Evolutionary conservation across 345 rosid genomes (phyloP), one percentile per base, ranked within the genome.

Genomic region (Hypericum androsaemum): DNA sequence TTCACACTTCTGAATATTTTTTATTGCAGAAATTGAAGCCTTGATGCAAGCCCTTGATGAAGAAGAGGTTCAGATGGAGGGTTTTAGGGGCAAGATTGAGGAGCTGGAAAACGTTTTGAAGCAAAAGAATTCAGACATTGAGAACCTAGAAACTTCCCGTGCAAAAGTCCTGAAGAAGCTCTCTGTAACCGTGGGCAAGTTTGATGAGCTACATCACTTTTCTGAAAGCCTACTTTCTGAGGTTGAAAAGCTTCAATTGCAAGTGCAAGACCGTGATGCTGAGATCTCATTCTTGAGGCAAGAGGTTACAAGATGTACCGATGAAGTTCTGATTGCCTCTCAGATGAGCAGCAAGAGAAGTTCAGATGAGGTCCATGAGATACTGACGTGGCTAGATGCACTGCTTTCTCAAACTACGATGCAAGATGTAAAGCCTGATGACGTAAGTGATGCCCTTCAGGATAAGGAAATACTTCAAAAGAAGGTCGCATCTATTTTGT

Each of bases 41-140:
- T 79, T 90, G 47, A 87, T 78, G 83, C 98, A 92, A 83, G 98
- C 98, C 41, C 89, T 90, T 60, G 98, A 90, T 43, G 98, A 80
- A 74, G 95, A 87, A 74, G 98, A 87, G 80, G 67, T 74, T 45
- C 95, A 90, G 69, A 80, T 90, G 89, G 98, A 87, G 57, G 82
- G 69, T 68, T 68, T 79, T 73, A 76, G 64, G 15, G 74, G 71
- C 75, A 87, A 74, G 68, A 67, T 76, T 15, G 61, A 74, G 61
- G 84, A 74, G 56, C 62, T 82, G 63, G 87, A 80, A 67, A 78
- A 65, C 55, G 69, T 71, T 42, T 50, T 81, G 65, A 82, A 63
- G 59, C 85, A 77, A 50, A 87, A 84, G 73, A 77, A 77, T 59
- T 59, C 69, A 41, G 87, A 71, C 52, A 54, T 88, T 62, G 78